A percentile compares a stretch with the other conserved stretches of the same genome.
phyloP scores from a whole-genome alignment of 331 rosid species.

The Malus hybrid region DNA sequence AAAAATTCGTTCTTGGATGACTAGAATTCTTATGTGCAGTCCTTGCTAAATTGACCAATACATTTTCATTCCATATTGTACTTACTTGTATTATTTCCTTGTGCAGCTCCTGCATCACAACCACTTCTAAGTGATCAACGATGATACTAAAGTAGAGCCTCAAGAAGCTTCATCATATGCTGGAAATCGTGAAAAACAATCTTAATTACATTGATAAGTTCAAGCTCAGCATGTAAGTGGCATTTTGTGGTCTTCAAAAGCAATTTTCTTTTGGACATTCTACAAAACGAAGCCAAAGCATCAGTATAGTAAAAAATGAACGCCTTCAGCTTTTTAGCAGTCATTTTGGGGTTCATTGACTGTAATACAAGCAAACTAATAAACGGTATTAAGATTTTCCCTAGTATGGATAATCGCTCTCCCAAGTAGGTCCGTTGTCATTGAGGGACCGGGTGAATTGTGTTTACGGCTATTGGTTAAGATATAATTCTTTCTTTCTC shows the following conservation, averaged over 20 bases:
- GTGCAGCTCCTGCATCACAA: constrained; percentile 45
- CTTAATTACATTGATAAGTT: not conserved
- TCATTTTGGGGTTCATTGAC: constrained; percentile 13
- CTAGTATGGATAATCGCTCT: constrained; percentile 2
- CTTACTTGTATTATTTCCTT: constrained; percentile 4
- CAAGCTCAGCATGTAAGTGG: constrained; percentile 12
- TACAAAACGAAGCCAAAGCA: not conserved
- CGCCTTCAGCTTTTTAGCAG: constrained; percentile 15
- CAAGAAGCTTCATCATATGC: constrained; percentile 17
- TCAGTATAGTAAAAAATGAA: not conserved
- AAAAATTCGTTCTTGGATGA: not conserved
- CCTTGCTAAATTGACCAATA: not conserved
- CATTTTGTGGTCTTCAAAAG: not conserved
- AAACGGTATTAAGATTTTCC: constrained; percentile 13
- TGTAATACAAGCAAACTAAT: constrained; percentile 11
- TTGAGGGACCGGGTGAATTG: constrained; percentile 5
- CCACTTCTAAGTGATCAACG: constrained; percentile 49
- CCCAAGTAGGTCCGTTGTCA: constrained; percentile 1
- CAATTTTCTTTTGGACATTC: not conserved
- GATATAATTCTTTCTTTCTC: not conserved
- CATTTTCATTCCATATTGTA: not conserved
- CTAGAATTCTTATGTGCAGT: not conserved
- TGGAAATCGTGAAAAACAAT: not conserved
- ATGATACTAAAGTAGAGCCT: constrained; percentile 26
- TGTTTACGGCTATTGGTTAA: not conserved